Percentiles rank a stretch among this genome's conserved stretches.
Conservation (phyloP, 2,329 filamentous ascomycete species). For the Fulvia fulva region DNA sequence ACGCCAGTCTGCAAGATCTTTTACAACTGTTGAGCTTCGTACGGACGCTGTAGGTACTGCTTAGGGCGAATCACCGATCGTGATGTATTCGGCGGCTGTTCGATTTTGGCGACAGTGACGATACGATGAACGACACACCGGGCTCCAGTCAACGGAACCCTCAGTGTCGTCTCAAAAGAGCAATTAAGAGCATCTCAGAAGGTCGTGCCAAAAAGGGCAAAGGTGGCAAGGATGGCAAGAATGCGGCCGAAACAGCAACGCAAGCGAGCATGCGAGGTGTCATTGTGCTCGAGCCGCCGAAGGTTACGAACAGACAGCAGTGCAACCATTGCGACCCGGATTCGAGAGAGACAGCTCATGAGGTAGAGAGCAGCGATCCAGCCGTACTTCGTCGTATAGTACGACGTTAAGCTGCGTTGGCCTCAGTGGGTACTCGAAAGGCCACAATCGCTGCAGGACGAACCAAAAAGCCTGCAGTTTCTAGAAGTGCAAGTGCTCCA, state of each 20-base stretch:
- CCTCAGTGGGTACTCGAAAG: conserved; percentile 14
- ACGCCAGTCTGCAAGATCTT: too few species aligned
- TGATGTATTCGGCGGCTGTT: background rate
- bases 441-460: conserved; percentile 14
- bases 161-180: background rate
- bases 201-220: background rate
- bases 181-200: background rate
- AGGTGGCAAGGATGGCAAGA: background rate
- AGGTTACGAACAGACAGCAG: background rate
- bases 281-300: background rate
- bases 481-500: background rate
- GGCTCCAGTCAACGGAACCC: background rate
- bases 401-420: conserved; percentile 17
- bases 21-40: too few species aligned
- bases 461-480: background rate
- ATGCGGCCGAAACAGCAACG: background rate
- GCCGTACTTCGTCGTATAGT: conserved; percentile 16
- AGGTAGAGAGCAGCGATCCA: conserved; percentile 17
- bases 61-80: background rate
- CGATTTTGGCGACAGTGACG: background rate
- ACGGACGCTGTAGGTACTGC: background rate
- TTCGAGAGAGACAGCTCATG: background rate
- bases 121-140: background rate
- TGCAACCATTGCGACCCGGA: background rate
- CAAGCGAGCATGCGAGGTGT: background rate